phyloP scores from a whole-genome alignment of 116 monocot genomes.

The Dioscorea cayenensis region DNA sequence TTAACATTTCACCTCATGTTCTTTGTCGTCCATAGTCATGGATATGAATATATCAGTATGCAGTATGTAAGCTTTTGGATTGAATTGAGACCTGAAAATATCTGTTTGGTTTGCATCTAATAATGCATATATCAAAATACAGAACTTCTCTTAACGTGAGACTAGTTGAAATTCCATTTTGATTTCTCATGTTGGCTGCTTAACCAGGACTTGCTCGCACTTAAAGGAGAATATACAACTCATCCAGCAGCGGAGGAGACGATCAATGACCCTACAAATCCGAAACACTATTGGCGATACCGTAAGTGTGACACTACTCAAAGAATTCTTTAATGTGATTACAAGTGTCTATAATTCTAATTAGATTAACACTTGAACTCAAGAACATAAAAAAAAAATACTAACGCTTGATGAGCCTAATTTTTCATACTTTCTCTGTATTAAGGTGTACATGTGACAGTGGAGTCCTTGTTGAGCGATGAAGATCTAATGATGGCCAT shows the following conservation, averaged over 20 bases:
- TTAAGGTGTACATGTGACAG: conserved; percentile 68
- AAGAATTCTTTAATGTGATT: neutral
- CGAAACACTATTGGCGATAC: conserved; percentile 91
- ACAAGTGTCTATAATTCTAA: neutral
- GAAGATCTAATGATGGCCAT: conserved; percentile 41
- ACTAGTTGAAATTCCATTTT: neutral
- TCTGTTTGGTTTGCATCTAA: too few relatives aligned
- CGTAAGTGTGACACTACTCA: conserved; percentile 37
- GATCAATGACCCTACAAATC: conserved; percentile 92
- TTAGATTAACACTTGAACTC: too few relatives aligned
- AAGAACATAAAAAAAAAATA: too few relatives aligned
- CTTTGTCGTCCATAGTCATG: neutral
- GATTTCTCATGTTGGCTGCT: neutral
- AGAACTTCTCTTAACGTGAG: neutral
- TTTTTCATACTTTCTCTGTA: neutral
- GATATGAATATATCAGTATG: too few relatives aligned
- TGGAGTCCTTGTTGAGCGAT: conserved; percentile 62
- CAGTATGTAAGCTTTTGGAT: too few relatives aligned
- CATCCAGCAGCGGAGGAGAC: conserved; percentile 79
- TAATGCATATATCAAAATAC: neutral
- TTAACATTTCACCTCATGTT: neutral
- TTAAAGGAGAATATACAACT: conserved; percentile 77
- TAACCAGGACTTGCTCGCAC: conserved; percentile 67
- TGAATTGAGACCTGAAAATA: too few relatives aligned
- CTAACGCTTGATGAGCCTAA: too few relatives aligned